These are phyloP conservation scores for Dendrocalamus sinicus DNA, from an alignment of 176 grass and related monocot genomes.

Conservation along the genomic window DNA sequence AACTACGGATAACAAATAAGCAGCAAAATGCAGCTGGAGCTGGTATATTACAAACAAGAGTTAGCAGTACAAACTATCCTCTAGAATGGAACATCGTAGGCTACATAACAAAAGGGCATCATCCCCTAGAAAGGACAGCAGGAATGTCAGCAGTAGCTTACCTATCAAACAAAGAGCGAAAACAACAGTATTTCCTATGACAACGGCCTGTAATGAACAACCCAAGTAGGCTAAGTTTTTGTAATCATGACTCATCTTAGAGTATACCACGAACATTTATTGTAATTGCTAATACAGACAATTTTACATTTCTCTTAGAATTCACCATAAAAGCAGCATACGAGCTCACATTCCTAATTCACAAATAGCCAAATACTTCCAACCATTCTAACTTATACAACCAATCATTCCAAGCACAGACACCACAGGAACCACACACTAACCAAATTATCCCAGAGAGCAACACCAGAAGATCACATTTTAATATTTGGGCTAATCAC, in stretches of 20 bases:
- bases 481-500: background rate
- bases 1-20: background rate
- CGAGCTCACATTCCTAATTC: background rate
- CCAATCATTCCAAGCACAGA: background rate
- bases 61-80: background rate
- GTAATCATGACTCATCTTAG: background rate
- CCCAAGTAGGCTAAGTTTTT: background rate
- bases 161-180: background rate
- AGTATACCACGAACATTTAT: background rate
- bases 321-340: background rate
- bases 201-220: background rate
- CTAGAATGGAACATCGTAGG: background rate
- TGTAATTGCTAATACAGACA: background rate
- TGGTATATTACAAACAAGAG: background rate
- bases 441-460: background rate
- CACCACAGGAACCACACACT: background rate
- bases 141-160: background rate
- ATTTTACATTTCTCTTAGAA: background rate
- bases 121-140: background rate
- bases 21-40: background rate
- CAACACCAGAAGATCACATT: background rate
- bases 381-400: background rate
- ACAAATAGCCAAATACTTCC: background rate
- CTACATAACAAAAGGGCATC: background rate
- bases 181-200: background rate